Evolutionary conservation across 2,329 filamentous ascomycete species (phyloP).

Genomic region (Paecilomyces variotii): DNA sequence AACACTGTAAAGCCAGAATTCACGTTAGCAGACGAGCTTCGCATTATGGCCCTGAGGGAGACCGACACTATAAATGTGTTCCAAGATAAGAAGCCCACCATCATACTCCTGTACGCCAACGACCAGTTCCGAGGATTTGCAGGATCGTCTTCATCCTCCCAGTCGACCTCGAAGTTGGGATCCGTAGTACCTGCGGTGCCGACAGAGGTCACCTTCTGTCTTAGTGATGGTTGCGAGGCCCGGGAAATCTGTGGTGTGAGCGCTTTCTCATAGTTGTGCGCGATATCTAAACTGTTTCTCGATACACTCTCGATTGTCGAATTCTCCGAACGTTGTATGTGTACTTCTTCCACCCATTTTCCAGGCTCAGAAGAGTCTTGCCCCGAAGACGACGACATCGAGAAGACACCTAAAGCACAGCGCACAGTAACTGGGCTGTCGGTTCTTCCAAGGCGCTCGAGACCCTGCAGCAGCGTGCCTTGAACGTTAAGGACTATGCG

Average conservation of each 20-base stretch:
- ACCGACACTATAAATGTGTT: constrained; percentile 48
- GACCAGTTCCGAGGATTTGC: constrained; percentile 51
- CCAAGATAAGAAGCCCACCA: constrained; percentile 49
- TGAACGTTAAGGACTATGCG: neutral
- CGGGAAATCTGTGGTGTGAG: constrained; percentile 23
- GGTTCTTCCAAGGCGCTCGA: neutral
- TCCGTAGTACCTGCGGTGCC: constrained; percentile 40
- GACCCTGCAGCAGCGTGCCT: neutral
- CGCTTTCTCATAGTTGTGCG: constrained; percentile 13
- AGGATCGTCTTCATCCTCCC: constrained; percentile 51
- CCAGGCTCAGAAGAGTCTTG: neutral
- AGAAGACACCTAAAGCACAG: neutral
- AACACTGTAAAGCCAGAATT: constrained; percentile 36
- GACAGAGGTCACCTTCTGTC: constrained; percentile 37
- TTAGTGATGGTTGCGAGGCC: constrained; percentile 26
- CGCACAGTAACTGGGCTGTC: neutral
- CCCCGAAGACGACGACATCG: neutral
- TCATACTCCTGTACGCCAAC: constrained; percentile 48
- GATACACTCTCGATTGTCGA: constrained; percentile 6
- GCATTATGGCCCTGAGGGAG: neutral
- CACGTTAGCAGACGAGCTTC: constrained; percentile 10
- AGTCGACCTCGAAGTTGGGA: constrained; percentile 65
- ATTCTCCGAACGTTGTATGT: neutral
- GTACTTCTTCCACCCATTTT: neutral
- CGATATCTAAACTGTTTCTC: neutral